Conservation (phyloP, 2,329 filamentous ascomycete genomes). For the Pseudogymnoascus sp. region DNA sequence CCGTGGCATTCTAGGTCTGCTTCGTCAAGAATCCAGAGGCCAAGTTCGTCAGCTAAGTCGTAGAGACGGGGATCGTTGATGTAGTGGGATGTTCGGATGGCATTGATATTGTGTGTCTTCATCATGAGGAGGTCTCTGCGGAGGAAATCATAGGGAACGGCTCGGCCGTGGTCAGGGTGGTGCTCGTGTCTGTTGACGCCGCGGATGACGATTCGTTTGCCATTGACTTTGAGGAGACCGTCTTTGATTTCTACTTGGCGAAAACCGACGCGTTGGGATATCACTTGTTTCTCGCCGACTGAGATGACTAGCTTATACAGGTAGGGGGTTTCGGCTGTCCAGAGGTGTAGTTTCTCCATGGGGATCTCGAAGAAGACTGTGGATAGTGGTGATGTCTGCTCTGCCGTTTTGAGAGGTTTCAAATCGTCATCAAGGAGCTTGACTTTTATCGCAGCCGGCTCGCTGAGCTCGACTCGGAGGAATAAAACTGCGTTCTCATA, state of each 20-base stretch:
- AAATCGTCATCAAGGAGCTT: conserved; percentile 29
- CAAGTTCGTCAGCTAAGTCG: conserved; percentile 56
- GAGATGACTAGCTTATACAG: conserved; percentile 50
- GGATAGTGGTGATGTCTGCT: not conserved
- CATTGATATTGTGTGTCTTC: conserved; percentile 59
- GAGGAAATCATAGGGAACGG: conserved; percentile 46
- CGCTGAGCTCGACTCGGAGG: conserved; percentile 40
- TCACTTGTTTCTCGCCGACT: conserved; percentile 33
- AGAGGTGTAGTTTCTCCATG: conserved; percentile 49
- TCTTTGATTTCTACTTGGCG: conserved; percentile 46
- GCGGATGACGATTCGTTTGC: conserved; percentile 44
- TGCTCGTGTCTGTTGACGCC: conserved; percentile 53
- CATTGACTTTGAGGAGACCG: conserved; percentile 46
- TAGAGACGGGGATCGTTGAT: conserved; percentile 55
- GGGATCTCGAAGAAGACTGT: conserved; percentile 23
- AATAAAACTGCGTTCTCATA: conserved; percentile 47
- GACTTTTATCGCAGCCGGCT: conserved; percentile 31
- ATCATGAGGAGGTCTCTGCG: conserved; percentile 47
- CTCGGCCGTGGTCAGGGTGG: conserved; percentile 43
- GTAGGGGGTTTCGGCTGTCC: conserved; percentile 62
- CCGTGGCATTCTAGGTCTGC: conserved; percentile 50
- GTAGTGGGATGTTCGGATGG: conserved; percentile 62
- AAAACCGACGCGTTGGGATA: conserved; percentile 47
- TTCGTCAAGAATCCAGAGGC: conserved; percentile 57
- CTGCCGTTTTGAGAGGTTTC: conserved; percentile 15